Evolutionary conservation across 768 basidiomycete species (phyloP).

Genomic region (Xerocomellus chrysenteron): DNA sequence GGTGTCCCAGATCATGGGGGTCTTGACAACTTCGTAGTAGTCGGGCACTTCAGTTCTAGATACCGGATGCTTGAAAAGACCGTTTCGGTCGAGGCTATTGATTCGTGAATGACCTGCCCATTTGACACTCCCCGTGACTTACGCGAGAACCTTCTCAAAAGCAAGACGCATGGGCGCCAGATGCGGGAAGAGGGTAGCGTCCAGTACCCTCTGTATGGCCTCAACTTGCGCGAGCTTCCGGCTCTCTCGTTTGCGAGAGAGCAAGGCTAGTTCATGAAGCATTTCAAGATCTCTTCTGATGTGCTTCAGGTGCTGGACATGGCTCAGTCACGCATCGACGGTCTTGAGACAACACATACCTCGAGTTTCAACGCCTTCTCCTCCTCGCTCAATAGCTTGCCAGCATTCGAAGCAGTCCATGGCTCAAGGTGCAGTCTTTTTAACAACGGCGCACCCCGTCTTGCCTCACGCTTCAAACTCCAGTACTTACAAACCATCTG

Average conservation of each 20-base stretch:
- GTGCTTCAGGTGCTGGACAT: conserved; percentile 50
- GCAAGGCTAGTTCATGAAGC: conserved; percentile 63
- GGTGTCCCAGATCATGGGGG: conserved; percentile 85
- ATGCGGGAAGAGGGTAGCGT: conserved; percentile 64
- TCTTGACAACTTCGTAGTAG: conserved; percentile 82
- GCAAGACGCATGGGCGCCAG: conserved; percentile 57
- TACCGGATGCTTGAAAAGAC: conserved; percentile 82
- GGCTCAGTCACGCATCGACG: neutral
- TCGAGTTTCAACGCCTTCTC: conserved; percentile 82
- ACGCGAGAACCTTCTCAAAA: conserved; percentile 74
- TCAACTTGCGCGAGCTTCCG: conserved; percentile 73
- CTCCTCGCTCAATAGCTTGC: conserved; percentile 69
- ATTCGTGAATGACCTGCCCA: conserved; percentile 6
- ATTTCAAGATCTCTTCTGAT: conserved; percentile 76
- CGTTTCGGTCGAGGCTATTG: conserved; percentile 67
- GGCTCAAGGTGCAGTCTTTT: conserved; percentile 95
- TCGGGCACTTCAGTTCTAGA: conserved; percentile 78
- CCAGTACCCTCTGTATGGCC: conserved; percentile 64
- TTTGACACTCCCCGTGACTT: conserved; percentile 25
- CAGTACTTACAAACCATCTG: conserved; percentile 85
- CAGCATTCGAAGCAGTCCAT: conserved; percentile 81
- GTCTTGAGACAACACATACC: conserved; percentile 42
- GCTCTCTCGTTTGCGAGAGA: conserved; percentile 75
- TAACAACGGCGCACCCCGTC: conserved; percentile 89
- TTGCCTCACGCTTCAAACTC: conserved; percentile 94